phyloP scores from a whole-genome alignment of 441 rosid genomes.

The Biscutella laevigata region DNA sequence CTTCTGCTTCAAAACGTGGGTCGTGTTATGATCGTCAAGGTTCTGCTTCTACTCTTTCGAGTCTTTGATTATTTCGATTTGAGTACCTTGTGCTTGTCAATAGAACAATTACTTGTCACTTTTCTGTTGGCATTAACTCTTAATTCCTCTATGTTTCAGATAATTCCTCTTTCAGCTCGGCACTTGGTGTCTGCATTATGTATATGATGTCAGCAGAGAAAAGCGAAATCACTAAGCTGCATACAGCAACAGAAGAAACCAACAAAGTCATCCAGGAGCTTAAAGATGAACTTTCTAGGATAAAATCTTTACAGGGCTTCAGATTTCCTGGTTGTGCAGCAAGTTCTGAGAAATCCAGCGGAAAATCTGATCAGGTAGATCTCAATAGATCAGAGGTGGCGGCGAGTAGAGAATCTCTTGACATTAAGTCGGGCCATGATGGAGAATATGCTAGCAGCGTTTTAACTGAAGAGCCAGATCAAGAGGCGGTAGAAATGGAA shows the following conservation, averaged over 20 bases:
- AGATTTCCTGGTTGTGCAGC: constrained; percentile 18
- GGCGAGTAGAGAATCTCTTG: constrained; percentile 22
- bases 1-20: constrained; percentile 31
- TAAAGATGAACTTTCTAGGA: constrained; percentile 49
- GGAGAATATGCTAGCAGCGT: constrained; percentile 68
- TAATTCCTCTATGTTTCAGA: constrained; percentile 33
- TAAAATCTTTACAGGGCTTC: constrained; percentile 31
- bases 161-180: constrained; percentile 46
- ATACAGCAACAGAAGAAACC: constrained; percentile 59
- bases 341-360: constrained; percentile 18
- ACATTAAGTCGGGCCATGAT: constrained; percentile 32
- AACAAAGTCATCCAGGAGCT: constrained; percentile 57
- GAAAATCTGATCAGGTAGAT: constrained; percentile 19
- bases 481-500: constrained; percentile 49
- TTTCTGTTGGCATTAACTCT: neutral
- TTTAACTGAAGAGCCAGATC: constrained; percentile 74
- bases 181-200: constrained; percentile 70
- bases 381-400: constrained; percentile 19
- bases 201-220: constrained; percentile 74
- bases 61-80: neutral
- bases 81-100: neutral
- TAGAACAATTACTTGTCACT: neutral
- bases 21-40: constrained; percentile 26
- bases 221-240: constrained; percentile 53
- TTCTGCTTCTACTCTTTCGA: constrained; percentile 7